These are phyloP conservation scores for Lachnellula arida DNA, from an alignment of 2,329 filamentous ascomycete species.

Conservation along the genomic window DNA sequence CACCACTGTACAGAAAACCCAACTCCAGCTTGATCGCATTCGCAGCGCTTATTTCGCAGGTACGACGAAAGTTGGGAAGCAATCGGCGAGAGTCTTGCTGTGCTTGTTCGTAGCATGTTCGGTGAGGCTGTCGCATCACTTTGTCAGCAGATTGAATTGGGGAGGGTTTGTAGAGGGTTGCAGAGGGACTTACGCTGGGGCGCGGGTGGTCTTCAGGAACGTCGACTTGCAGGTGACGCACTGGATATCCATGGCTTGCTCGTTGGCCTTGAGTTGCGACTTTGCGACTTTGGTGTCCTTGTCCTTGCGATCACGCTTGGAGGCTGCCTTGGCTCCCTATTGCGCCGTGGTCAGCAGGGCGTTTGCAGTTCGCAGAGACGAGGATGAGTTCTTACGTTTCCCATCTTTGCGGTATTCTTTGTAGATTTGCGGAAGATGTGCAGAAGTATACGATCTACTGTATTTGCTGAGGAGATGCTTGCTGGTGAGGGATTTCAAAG, in stretches of 20 bases:
- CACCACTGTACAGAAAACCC: neutral
- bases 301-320: slow-evolving; percentile 68
- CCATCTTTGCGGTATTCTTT: slow-evolving; percentile 19
- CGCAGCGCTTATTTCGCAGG: slow-evolving; percentile 4
- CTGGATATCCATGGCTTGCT: slow-evolving; percentile 69
- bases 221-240: slow-evolving; percentile 73
- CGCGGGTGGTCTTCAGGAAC: slow-evolving; percentile 73
- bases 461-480: too few relatives aligned
- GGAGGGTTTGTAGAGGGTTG: neutral
- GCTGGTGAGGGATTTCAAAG: neutral
- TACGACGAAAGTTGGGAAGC: slow-evolving; percentile 54
- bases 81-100: slow-evolving; percentile 64
- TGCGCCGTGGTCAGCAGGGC: neutral
- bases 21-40: neutral
- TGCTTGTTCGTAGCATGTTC: slow-evolving; percentile 75
- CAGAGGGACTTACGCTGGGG: slow-evolving; percentile 54
- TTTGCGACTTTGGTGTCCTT: slow-evolving; percentile 57
- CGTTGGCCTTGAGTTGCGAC: slow-evolving; percentile 68
- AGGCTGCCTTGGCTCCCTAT: slow-evolving; percentile 61
- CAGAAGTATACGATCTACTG: neutral
- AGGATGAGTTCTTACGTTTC: slow-evolving; percentile 20
- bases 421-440: neutral
- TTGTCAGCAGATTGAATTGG: neutral
- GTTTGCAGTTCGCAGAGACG: neutral
- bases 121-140: slow-evolving; percentile 45